Evolutionary conservation across 1,284 basidiomycete species (phyloP), one percentile per base, ranked within the genome.

Genomic region (Malassezia vespertilionis): DNA sequence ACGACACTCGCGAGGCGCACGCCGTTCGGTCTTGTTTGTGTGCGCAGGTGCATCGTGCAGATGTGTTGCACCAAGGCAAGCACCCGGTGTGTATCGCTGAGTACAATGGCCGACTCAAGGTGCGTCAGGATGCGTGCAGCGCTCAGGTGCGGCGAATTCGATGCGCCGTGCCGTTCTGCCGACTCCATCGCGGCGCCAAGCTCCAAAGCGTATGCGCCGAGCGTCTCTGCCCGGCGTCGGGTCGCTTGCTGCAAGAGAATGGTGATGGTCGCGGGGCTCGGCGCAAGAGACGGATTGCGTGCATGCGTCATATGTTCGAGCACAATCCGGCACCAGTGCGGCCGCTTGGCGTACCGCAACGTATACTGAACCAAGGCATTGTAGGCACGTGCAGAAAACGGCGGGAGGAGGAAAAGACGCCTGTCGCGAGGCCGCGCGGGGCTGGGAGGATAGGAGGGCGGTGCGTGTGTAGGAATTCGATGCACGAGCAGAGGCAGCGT

Each of bases 261-360:
- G 8, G 44, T 51, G 15, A 38, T 34, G n/a, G 43, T 44, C 9
- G 36, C 43, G 14, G 12, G 14, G 18, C 27, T 39, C 8, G 43
- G 48, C 2, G 31, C 23, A 9, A 51, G 33, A 9, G 44, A 33
- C 20, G 48, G 48, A 8, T 14, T 36, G 18, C 48, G 48, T 8
- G 28, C 21, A 11, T 33, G 42, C 30, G 37, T 34, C 48, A 51
- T 51, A 21, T 51, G 48, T 17, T 51, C 44, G 17, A 51, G 34
- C 17, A 51, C 43, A 8, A n/a, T 12, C 3, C 42, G 43, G 28
- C 42, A 45, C 42, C 42, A 44, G n/a, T 17, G 33, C 18, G 42
- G 48, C 17, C 45, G 39, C 2, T 35, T 21, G 1, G 32, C 38
- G 26, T 36, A n/a, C 14, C 24, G 23, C 18, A 51, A 33, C 23